Conservation (phyloP, 2,329 filamentous ascomycete genomes). For the Phyllosticta citribraziliensis region DNA sequence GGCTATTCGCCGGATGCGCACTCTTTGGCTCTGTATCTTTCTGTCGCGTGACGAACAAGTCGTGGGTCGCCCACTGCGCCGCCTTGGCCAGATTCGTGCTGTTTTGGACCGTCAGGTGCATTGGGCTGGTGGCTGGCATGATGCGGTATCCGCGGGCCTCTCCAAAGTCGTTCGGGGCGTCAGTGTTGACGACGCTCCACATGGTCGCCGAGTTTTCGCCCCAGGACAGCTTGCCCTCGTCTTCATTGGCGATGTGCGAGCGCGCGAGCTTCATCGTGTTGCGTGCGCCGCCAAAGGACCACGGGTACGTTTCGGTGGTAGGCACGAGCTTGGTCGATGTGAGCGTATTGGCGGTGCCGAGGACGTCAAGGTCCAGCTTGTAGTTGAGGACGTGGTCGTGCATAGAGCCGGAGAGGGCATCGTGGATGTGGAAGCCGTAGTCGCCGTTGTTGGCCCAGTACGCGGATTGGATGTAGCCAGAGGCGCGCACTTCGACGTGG, state of each 20-base stretch:
- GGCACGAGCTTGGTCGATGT: conserved; percentile 22
- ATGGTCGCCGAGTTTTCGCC: conserved; percentile 37
- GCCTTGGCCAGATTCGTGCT: conserved; percentile 38
- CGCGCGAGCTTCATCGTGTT: conserved; percentile 45
- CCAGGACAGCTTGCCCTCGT: conserved; percentile 38
- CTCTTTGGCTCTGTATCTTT: conserved; percentile 44
- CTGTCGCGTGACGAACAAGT: conserved; percentile 42
- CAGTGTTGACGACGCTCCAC: conserved; percentile 44
- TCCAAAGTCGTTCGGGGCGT: conserved; percentile 40
- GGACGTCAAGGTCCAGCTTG: conserved; percentile 32
- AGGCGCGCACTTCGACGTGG: conserved; percentile 19
- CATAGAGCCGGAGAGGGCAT: conserved; percentile 25
- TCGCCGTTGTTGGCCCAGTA: conserved; percentile 21
- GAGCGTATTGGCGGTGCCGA: conserved; percentile 27
- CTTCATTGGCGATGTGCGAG: conserved; percentile 27
- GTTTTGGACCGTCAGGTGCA: conserved; percentile 39
- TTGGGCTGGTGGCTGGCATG: conserved; percentile 13
- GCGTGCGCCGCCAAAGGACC: conserved; percentile 37
- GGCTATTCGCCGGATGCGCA: conserved; percentile 38
- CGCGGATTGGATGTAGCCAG: conserved; percentile 20
- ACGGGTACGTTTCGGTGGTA: conserved; percentile 33
- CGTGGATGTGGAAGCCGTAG: conserved; percentile 31
- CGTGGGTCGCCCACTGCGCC: conserved; percentile 40
- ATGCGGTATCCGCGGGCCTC: conserved; percentile 45
- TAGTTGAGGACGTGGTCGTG: conserved; percentile 34